Conservation (phyloP, 495 filamentous ascomycete species). For the Neurospora sublineolata region DNA sequence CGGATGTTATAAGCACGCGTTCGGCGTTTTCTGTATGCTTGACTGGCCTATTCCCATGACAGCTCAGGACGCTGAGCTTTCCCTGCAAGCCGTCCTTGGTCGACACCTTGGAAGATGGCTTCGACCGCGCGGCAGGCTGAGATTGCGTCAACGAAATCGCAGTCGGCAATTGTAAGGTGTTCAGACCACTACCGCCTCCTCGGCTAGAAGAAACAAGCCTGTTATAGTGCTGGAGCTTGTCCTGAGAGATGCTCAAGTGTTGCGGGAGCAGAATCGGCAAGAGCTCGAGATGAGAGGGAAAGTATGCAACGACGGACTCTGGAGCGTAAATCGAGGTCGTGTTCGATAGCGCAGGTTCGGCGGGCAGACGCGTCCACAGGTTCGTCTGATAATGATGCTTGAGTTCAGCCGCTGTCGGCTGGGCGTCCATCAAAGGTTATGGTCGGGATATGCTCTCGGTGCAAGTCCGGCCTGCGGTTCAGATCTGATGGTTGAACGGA, state of each 20-base stretch:
- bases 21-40: conserved; percentile 40
- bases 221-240: conserved; percentile 44
- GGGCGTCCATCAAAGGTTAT: conserved; percentile 39
- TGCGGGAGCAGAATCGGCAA: conserved; percentile 39
- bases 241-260: conserved; percentile 38
- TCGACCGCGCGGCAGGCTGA: conserved; percentile 36
- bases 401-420: conserved; percentile 38
- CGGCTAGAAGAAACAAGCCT: conserved; percentile 39
- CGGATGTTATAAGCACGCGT: conserved; percentile 41
- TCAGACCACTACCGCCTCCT: conserved; percentile 33
- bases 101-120: conserved; percentile 42
- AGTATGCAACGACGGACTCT: conserved; percentile 18
- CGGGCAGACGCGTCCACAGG: conserved; percentile 26
- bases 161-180: conserved; percentile 35
- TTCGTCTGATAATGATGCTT: conserved; percentile 38
- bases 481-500: conserved; percentile 6
- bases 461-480: conserved; percentile 7
- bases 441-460: conserved; percentile 11
- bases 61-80: conserved; percentile 31
- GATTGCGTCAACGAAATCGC: conserved; percentile 34
- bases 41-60: conserved; percentile 48
- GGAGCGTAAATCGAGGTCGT: conserved; percentile 13
- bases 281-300: conserved; percentile 31
- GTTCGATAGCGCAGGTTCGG: conserved; percentile 15
- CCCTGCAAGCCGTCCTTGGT: conserved; percentile 34